Base-by-base conservation (phyloP, 2,329 filamentous ascomycete genomes). In the Thielaviopsis populi region DNA sequence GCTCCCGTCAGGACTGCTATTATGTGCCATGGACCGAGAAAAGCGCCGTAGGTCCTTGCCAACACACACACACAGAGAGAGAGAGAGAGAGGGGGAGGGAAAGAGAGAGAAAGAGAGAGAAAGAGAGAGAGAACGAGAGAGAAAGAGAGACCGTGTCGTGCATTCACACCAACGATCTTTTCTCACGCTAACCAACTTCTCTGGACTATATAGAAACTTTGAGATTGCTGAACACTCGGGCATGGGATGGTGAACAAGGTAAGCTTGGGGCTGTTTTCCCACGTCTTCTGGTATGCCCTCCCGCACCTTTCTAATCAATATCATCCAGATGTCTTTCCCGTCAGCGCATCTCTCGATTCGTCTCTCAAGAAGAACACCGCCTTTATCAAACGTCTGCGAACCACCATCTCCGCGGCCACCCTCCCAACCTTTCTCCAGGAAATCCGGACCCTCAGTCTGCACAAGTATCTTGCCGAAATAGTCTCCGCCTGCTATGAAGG, bases 321-420 rank as follows among this genome's bases (percentile, higher is more conserved):
- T 24, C 17, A 60, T 43, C 19, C 59, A 95, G 91, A 89, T 78
- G 77, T 95, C 67, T 90, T 95, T 71, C 76, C 83, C 63, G 85
- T 94, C 69, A 85, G 83, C 74, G 82, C 83, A 71, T 87, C 88
- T 37, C 86, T 97, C 71, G 92, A 97, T 75, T 96, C 92, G 62
- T 94, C 91, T 61, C 80, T 97, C 74, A 96, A 96, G 78, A 97
- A 96, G 79, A 97, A 97, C 71, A 97, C 92, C 3, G 91, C 91
- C 68, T 96, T 97, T 74, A 97, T 97, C 72, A 96, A 96, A 76
- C 89, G 92, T 71, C 80, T 97, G 64, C 89, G 92, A 69, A 96
- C 92, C 65, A 89, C 90, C 66, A 86, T 97, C 68, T 91, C 88
- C 68, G 77, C 89, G 59, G 80, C 90, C 64, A 89, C 88, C 63